Base-by-base conservation (phyloP, 768 basidiomycete genomes). In the Pholiota microspora region DNA sequence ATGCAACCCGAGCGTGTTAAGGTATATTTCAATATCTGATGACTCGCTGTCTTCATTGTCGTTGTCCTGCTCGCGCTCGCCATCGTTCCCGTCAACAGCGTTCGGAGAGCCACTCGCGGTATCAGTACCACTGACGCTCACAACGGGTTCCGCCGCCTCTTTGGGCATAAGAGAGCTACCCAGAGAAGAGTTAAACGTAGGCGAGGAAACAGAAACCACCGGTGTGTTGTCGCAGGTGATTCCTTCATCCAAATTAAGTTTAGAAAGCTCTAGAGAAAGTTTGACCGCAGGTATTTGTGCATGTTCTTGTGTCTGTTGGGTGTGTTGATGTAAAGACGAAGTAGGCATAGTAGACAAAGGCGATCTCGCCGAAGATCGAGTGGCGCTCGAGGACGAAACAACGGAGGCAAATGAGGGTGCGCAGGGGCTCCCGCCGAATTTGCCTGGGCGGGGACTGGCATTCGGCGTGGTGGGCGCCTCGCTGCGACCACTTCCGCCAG, bases 1-100 rank as follows among this genome's bases (percentile, higher is more conserved):
- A 53, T 70, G 64, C 55, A 72, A 59, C 21, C 65, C 67, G 40
- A 70, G 66, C 44, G 64, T 63, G 47, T 66, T 65, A 40, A 74
- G 64, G 50, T 72, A 73, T 15, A 74, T 73, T 57, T 74, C 73
- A 34, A 74, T 65, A 23, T 68, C 70, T 15, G 63, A 64, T 12
- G 63, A 63, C 31, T 63, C 60, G 57, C 57, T 56, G 48, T 63
- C 63, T 46, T 64, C 61, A 32, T 44, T 55, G 15, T 59, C 61
- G 29, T 53, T 46, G 13, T 61, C 62, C 10, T 55, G 54, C 8
- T 48, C 49, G 7, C 49, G 46, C 15, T 38, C 42, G 3, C 44
- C 42, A 29, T 45, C 50, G 36, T 59, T 51, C 38, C 28, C 53
- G 50, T 56, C 53, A 45, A 53, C 55, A 38, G 32, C 36, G 31